phyloP scores from a whole-genome alignment of 2,329 filamentous ascomycete genomes.

The Sclerotinia nivalis region DNA sequence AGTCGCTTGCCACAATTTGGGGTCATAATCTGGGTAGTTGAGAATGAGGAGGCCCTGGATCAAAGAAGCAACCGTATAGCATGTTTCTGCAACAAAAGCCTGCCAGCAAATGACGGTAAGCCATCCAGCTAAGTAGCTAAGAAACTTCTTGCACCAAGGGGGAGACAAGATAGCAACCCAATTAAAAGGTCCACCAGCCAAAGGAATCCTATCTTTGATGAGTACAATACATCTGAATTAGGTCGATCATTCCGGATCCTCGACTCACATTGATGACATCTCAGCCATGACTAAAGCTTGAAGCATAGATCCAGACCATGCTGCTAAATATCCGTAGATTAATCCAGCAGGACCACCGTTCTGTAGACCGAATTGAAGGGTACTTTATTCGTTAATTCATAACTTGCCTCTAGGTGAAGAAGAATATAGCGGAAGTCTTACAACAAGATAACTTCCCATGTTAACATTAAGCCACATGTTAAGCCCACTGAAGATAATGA shows the following conservation, averaged over 20 bases:
- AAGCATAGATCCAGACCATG: constrained; percentile 19
- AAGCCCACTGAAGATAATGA: constrained; percentile 13
- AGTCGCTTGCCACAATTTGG: constrained; percentile 16
- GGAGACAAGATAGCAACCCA: constrained; percentile 26
- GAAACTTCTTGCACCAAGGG: constrained; percentile 20
- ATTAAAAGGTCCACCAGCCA: constrained; percentile 25
- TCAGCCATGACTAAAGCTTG: constrained; percentile 24
- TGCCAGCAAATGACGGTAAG: constrained; percentile 20
- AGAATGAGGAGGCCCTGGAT: constrained; percentile 15
- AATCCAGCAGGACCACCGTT: constrained; percentile 20
- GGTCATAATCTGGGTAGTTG: constrained; percentile 10
- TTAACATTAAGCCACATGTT: constrained; percentile 13
- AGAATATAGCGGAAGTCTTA: not conserved
- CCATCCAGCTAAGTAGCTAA: constrained; percentile 27
- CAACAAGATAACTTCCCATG: constrained; percentile 20
- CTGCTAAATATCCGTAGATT: constrained; percentile 17
- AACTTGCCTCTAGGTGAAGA: not conserved
- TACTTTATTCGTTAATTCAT: not conserved
- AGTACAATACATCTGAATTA: not conserved
- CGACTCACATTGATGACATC: constrained; percentile 29
- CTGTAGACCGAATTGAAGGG: constrained; percentile 13
- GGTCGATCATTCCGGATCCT: not conserved
- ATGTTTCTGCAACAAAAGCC: constrained; percentile 10
- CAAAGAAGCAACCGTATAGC: constrained; percentile 2
- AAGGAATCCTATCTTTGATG: constrained; percentile 29